These are phyloP conservation scores for Claviceps pazoutovae DNA, from an alignment of 2,329 filamentous ascomycete species.

Conservation along the genomic window DNA sequence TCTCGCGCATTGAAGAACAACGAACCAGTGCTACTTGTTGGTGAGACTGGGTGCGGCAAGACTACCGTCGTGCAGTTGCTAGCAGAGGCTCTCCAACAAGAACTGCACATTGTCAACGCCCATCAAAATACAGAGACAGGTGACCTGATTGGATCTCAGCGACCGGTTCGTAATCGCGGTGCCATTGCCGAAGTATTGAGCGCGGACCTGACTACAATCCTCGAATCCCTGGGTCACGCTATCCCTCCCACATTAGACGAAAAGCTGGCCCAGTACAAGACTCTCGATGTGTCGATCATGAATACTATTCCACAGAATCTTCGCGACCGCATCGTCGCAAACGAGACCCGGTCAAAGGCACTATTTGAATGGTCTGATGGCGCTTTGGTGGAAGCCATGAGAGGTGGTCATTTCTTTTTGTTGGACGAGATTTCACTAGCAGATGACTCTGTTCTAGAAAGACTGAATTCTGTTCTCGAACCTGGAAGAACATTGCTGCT, in stretches of 20 bases:
- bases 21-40: slow-evolving; percentile 86
- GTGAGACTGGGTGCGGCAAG: slow-evolving; percentile 95
- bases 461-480: slow-evolving; percentile 92
- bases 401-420: slow-evolving; percentile 74
- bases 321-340: slow-evolving; percentile 30
- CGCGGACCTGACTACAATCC: slow-evolving; percentile 39
- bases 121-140: slow-evolving; percentile 98
- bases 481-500: slow-evolving; percentile 73
- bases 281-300: slow-evolving; percentile 30
- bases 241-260: slow-evolving; percentile 33
- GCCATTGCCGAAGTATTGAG: slow-evolving; percentile 53
- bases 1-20: slow-evolving; percentile 74
- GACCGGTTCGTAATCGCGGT: slow-evolving; percentile 75
- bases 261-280: slow-evolving; percentile 43
- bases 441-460: slow-evolving; percentile 91
- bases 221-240: slow-evolving; percentile 28
- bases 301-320: slow-evolving; percentile 35
- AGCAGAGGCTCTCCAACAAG: slow-evolving; percentile 62
- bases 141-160: slow-evolving; percentile 88
- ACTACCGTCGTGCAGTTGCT: slow-evolving; percentile 91
- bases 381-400: slow-evolving; percentile 88
- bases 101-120: slow-evolving; percentile 84
- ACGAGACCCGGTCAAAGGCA: slow-evolving; percentile 56
- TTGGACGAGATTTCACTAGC: slow-evolving; percentile 96
- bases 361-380: slow-evolving; percentile 96